Base-by-base conservation (phyloP, 805 yeast genomes). In the Metschnikowia vanudenii region DNA sequence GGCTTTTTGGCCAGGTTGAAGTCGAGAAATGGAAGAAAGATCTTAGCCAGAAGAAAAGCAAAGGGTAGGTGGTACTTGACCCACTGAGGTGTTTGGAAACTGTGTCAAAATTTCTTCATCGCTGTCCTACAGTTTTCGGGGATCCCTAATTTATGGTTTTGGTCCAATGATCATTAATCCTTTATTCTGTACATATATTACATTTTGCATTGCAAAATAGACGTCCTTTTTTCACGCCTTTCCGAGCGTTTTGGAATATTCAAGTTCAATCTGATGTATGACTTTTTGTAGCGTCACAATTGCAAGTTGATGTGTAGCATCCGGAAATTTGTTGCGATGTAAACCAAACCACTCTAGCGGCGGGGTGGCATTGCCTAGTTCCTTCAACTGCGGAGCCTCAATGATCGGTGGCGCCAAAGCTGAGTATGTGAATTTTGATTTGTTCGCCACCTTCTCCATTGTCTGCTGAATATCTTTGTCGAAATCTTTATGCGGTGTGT, bases 261-360 rank as follows among this genome's bases (percentile, higher is more conserved):
- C 73, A 18, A 50, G 56, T 56, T 80, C 89, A 9, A 88, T 85
- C 55, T 88, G 83, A 39, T 78, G 81, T 11, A 88, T 88, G 46
- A 89, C 55, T 48, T 81, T 78, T 57, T 89, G 96, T 42, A 94
- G 69, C 1, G 84, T 79, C 12, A 85, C 78, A 41, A 91, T 85
- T 0, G 83, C 81, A 50, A 80, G 71, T 62, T 89, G 92, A 61
- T 94, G 97, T 0, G 96, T 85, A 48, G 87, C 75, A 34, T 86
- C 82, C 0, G 99, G 99, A 54, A 94, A 82, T 54, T 83, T 80
- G 57, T 85, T 79, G 54, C 98, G 76, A 62, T 94, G 94, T 26
- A 94, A 74, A 2, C 99, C 99, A 69, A 94, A 87, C 99, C 99
- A 94, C 62, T 94, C 99, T 47, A 94, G 68, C 2, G 99, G 99